These are phyloP conservation scores for Fusarium fujikuroi DNA, from an alignment of 2,329 filamentous ascomycete genomes.

Conservation along the genomic window DNA sequence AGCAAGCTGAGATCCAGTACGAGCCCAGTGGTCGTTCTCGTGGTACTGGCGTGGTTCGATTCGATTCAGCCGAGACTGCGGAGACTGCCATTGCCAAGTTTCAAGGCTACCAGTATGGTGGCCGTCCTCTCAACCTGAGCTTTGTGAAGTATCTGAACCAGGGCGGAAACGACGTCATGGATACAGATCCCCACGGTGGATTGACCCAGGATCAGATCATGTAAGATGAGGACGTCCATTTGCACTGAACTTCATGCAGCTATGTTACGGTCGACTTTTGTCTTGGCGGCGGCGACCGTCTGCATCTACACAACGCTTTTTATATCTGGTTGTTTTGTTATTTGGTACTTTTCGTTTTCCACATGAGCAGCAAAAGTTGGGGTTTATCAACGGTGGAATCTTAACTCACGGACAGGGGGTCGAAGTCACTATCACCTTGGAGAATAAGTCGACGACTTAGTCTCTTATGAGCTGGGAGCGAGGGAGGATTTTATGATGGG, in stretches of 20 bases:
- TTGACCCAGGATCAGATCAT: conserved; percentile 99
- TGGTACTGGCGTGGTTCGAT: conserved; percentile 95
- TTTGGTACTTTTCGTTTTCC: conserved; percentile 34
- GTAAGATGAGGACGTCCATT: conserved; percentile 59
- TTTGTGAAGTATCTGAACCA: conserved; percentile 92
- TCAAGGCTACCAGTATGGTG: conserved; percentile 96
- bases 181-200: conserved; percentile 78
- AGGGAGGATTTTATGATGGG: conserved; percentile 27
- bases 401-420: conserved; percentile 35
- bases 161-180: conserved; percentile 78
- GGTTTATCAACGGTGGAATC: conserved; percentile 36
- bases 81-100: conserved; percentile 97
- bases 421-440: conserved; percentile 31
- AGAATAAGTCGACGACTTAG: conserved; percentile 37
- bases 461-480: conserved; percentile 38
- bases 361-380: conserved; percentile 43
- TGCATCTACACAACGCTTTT: conserved; percentile 22
- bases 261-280: conserved; percentile 13
- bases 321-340: conserved; percentile 37
- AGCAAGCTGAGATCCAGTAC: conserved; percentile 99
- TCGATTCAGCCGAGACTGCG: conserved; percentile 83
- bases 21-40: conserved; percentile 95
- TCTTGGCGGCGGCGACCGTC: conserved; percentile 8
- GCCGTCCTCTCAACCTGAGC: conserved; percentile 89
- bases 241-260: conserved; percentile 14